phyloP scores from a whole-genome alignment of 345 rosid species.

The Reutealis trisperma region DNA sequence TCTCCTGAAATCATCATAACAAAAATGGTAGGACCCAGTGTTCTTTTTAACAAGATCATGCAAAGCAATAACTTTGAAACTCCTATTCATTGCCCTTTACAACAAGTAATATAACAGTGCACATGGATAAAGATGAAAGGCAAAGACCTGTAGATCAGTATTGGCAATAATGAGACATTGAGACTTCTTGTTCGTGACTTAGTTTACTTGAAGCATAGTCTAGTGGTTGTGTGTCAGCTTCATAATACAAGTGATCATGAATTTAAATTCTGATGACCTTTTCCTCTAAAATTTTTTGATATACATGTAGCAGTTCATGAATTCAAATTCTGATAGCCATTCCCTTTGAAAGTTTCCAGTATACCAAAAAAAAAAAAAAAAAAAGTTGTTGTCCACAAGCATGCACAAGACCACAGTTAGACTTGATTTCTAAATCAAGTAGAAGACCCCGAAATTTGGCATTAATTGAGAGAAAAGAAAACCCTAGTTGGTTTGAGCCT shows the following conservation, averaged over 20 bases:
- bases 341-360: too few species aligned
- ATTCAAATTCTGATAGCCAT: too few species aligned
- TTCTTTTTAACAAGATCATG: neutral
- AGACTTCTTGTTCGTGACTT: neutral
- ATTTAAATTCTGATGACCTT: too few species aligned
- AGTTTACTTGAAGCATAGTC: neutral
- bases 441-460: neutral
- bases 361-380: too few species aligned
- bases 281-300: too few species aligned
- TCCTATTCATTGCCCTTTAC: neutral
- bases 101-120: neutral
- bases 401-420: neutral
- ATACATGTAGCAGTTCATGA: too few species aligned
- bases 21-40: slow-evolving; percentile 16
- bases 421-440: slow-evolving; percentile 4
- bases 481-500: neutral
- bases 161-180: neutral
- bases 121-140: neutral
- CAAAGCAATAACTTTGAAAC: slow-evolving; percentile 3
- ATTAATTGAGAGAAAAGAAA: neutral
- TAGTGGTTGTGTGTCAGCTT: too few species aligned
- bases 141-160: neutral
- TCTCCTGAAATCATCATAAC: slow-evolving; percentile 6
- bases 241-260: too few species aligned
- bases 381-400: neutral